Percentiles rank a stretch among this genome's conserved stretches.
Conservation (phyloP, 176 grass and related monocot species). For the Puya raimondii region DNA sequence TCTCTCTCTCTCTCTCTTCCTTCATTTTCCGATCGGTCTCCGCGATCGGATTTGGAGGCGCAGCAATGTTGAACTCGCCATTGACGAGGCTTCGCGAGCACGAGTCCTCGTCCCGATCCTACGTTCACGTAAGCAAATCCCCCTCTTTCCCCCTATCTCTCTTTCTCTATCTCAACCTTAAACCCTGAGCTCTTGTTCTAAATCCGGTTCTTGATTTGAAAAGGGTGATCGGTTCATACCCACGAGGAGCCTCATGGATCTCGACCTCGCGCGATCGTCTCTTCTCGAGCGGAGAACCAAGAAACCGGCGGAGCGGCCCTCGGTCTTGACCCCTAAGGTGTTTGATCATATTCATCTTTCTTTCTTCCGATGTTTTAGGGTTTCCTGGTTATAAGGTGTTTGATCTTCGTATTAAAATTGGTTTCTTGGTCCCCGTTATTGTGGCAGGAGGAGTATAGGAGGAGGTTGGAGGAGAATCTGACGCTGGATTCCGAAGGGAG, state of each 20-base stretch:
- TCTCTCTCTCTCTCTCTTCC: no score
- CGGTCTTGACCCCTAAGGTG: slow-evolving; percentile 16
- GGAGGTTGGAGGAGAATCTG: slow-evolving; percentile 22
- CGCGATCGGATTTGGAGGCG: no score
- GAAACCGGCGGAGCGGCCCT: slow-evolving; percentile 11
- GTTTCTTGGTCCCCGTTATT: slow-evolving; percentile 3
- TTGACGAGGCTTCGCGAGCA: no score
- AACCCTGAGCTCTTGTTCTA: background rate
- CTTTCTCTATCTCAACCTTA: background rate
- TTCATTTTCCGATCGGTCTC: no score
- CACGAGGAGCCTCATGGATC: slow-evolving; percentile 35
- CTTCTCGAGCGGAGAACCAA: slow-evolving; percentile 5
- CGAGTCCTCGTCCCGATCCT: no score
- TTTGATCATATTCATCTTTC: slow-evolving; percentile 3
- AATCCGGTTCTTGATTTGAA: background rate
- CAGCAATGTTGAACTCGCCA: no score
- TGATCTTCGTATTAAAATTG: background rate
- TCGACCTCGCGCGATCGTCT: slow-evolving; percentile 25
- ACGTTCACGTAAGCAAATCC: no score
- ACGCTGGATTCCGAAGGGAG: slow-evolving; percentile 30
- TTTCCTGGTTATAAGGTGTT: background rate
- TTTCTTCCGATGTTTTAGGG: background rate
- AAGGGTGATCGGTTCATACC: slow-evolving; percentile 32
- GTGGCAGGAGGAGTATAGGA: slow-evolving; percentile 35
- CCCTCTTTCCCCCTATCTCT: background rate